These are phyloP conservation scores for Saururus chinensis DNA, from an alignment of 164 flowering plant genomes.

Conservation along the genomic window DNA sequence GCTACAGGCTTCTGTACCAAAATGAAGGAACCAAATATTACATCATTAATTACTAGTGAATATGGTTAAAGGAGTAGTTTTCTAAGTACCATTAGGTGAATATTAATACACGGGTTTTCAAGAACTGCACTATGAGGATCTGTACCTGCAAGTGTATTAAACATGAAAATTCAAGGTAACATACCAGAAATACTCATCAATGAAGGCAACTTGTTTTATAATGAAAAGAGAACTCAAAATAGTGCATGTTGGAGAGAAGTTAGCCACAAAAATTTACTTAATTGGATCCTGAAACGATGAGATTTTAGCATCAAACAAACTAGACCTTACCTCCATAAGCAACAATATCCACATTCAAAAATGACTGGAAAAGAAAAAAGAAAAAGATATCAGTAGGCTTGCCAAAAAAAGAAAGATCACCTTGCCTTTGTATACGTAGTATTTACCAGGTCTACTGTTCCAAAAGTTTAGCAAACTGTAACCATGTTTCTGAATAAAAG, in stretches of 20 bases:
- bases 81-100: conserved; percentile 67
- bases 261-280: not conserved
- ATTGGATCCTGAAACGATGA: not conserved
- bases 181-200: too few species aligned
- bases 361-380: conserved; percentile 40
- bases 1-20: conserved; percentile 44
- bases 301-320: not conserved
- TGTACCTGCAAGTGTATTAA: conserved; percentile 36
- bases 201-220: not conserved
- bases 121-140: conserved; percentile 64
- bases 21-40: not conserved
- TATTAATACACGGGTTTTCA: conserved; percentile 54
- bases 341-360: conserved; percentile 75
- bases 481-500: not conserved
- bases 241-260: not conserved
- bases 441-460: too few species aligned
- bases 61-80: too few species aligned
- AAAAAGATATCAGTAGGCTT: not conserved
- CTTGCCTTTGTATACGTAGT: too few species aligned
- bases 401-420: not conserved
- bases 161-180: not conserved
- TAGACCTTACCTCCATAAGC: conserved; percentile 70
- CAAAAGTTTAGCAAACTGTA: too few species aligned
- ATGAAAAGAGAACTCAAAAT: not conserved
- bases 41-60: not conserved